Base-by-base conservation (phyloP, 1,284 basidiomycete species). In the Ceratorhiza oryzae-sativae region DNA sequence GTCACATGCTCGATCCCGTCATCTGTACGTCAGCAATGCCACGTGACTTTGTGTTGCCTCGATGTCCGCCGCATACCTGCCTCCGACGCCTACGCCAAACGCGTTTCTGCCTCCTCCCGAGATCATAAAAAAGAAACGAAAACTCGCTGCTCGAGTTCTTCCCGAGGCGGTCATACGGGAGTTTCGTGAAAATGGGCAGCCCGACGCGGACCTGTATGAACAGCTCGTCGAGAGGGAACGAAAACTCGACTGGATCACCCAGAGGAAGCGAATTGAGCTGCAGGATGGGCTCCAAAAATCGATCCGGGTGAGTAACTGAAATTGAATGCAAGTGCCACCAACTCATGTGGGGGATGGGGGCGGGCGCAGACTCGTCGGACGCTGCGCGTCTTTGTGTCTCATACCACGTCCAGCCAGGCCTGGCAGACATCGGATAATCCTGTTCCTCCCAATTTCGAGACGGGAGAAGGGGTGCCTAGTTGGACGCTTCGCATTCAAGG, bases 221-320 rank as follows among this genome's bases (percentile, higher is more conserved):
- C 89, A 93, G 77, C 84, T 98, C 36, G 83, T 96, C 56, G 90
- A 92, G 73, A 92, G 94, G 86, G 96, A 98, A 80, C 87, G 92
- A 74, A 93, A 91, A 79, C 84, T 98, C 10, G 96, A 98, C 81
- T 98, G 97, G 97, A 97, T 94, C 4, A 90, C 97, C 81, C 89
- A 89, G 76, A 85, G 97, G 75, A 97, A 97, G 80, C 89, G 87
- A 75, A 91, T 92, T 12, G 97, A 98, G 79, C 88, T 97, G 49
- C 90, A 93, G 77, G 95, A 97, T 79, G 87, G 92, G 23, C 79
- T 95, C 55, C 80, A 80, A 20, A 78, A 81, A 73, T 80, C 82
- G 8, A 78, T 81, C 5, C 79, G 80, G 75, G 83, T 82, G 73
- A 74, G 80, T 75, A 6, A 20, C 1, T 36, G 49, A n/a, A 36